Evolutionary conservation across 1,284 basidiomycete species (phyloP).

Genomic region (Chalciporus sp.): DNA sequence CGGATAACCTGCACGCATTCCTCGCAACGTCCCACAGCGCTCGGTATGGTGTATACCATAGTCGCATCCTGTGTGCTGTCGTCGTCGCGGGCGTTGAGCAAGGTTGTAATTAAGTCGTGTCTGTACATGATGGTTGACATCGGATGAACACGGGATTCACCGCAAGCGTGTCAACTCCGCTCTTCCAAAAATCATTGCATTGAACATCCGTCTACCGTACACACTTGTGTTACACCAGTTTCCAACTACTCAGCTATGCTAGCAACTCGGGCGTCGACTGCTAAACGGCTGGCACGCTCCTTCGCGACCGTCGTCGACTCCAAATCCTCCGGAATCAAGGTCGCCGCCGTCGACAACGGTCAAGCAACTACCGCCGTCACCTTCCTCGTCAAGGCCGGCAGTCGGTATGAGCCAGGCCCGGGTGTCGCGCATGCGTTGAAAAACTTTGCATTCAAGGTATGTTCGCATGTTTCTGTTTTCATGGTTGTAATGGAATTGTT

Average conservation of each 20-base stretch:
- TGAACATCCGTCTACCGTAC: background rate
- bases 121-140: background rate
- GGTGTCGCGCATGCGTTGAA: constrained; percentile 92
- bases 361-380: constrained; percentile 85
- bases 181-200: constrained; percentile 12
- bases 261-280: constrained; percentile 59
- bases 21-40: no score
- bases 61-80: no score
- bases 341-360: constrained; percentile 81
- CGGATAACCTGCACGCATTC: no score
- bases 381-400: constrained; percentile 89
- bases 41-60: no score
- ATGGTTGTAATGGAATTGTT: background rate
- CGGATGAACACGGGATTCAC: constrained; percentile 33
- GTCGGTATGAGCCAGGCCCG: constrained; percentile 81
- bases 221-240: background rate
- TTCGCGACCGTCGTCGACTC: constrained; percentile 82
- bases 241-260: constrained; percentile 43
- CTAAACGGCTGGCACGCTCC: constrained; percentile 61
- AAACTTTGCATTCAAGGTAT: constrained; percentile 96
- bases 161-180: constrained; percentile 26
- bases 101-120: background rate
- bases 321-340: constrained; percentile 69
- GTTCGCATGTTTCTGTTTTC: constrained; percentile 10
- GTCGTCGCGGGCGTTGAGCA: background rate